These are phyloP conservation scores for Linderniella brevidens DNA, from an alignment of 257 asterid species.

Conservation along the genomic window DNA sequence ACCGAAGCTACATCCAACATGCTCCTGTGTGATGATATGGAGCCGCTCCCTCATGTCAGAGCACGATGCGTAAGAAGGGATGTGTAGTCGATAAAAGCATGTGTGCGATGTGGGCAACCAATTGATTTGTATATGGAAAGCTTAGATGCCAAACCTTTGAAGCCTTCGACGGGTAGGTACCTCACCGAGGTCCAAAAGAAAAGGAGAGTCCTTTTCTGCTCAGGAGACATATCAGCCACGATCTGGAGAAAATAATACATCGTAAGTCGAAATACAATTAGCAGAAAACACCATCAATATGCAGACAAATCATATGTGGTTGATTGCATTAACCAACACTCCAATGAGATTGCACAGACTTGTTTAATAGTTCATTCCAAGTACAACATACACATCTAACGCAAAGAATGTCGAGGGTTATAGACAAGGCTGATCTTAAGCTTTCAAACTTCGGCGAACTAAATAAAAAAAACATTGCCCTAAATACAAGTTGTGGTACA, in stretches of 20 bases:
- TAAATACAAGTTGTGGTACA: too few relatives aligned
- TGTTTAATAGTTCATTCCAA: too few relatives aligned
- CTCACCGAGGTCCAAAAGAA: constrained; percentile 96
- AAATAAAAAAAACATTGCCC: too few relatives aligned
- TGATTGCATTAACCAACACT: too few relatives aligned
- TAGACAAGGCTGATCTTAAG: too few relatives aligned
- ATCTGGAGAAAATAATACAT: constrained; percentile 37
- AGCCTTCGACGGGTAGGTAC: constrained; percentile 77
- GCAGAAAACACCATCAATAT: background rate
- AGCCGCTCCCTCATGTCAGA: constrained; percentile 40
- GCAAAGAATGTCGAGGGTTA: too few relatives aligned
- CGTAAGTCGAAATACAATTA: too few relatives aligned
- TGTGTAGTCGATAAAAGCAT: constrained; percentile 76
- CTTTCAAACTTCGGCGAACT: too few relatives aligned
- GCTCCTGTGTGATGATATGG: constrained; percentile 63
- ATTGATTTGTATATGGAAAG: constrained; percentile 53
- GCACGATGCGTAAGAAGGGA: constrained; percentile 59
- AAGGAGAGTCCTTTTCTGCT: constrained; percentile 72
- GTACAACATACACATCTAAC: too few relatives aligned
- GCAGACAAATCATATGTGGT: too few relatives aligned
- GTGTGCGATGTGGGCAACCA: constrained; percentile 88
- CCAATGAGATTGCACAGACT: too few relatives aligned
- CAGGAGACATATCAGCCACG: constrained; percentile 53
- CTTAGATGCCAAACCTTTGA: constrained; percentile 69
- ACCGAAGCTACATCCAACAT: constrained; percentile 92